A percentile compares a stretch with the other conserved stretches of the same genome.
These are phyloP conservation scores for Trichoderma brevicompactum DNA, from an alignment of 2,329 filamentous ascomycete species.

Conservation along the genomic window DNA sequence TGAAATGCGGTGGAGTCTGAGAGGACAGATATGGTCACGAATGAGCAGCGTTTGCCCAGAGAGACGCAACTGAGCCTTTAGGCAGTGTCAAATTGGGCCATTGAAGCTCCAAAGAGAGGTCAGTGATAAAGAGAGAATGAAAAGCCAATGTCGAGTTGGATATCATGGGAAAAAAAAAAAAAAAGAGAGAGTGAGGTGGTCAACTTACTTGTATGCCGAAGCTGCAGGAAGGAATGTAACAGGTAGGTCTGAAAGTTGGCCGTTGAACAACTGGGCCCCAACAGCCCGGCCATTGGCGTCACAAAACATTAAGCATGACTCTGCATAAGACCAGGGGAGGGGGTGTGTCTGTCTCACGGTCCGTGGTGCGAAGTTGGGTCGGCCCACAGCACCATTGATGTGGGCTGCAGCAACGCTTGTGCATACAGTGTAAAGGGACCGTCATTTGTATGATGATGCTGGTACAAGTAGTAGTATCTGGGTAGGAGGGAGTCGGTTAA, in stretches of 20 bases:
- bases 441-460: not conserved
- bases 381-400: slow-evolving; percentile 3
- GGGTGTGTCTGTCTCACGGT: not conserved
- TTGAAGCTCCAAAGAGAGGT: not conserved
- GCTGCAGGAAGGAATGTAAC: not conserved
- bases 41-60: not conserved
- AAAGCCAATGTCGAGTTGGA: not conserved
- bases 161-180: not conserved
- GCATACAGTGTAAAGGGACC: not conserved
- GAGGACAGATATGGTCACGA: not conserved
- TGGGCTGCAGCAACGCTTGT: not conserved
- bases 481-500: not conserved
- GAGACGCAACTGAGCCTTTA: not conserved
- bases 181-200: not conserved
- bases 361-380: not conserved
- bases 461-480: not conserved
- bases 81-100: not conserved
- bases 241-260: not conserved
- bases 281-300: not conserved
- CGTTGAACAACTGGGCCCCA: not conserved
- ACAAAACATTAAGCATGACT: not conserved
- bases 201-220: not conserved
- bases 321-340: not conserved
- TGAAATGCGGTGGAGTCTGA: not conserved
- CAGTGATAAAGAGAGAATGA: too few species aligned